phyloP scores from a whole-genome alignment of 331 rosid genomes.

The Dryas integrifolia region DNA sequence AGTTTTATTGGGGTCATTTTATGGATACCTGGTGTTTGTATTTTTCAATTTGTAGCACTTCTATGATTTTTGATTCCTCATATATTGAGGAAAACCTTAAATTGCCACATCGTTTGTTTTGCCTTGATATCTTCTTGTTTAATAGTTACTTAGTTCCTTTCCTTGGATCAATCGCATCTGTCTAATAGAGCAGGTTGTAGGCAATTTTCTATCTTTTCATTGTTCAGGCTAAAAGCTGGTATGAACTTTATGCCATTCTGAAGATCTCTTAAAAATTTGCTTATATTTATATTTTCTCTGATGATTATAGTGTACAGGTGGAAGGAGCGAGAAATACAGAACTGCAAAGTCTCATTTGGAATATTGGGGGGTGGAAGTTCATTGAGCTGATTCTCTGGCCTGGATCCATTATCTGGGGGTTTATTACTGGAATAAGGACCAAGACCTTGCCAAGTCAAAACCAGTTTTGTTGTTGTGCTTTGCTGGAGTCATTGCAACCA shows the following conservation, averaged over 20 bases:
- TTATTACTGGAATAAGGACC: slow-evolving; percentile 40
- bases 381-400: slow-evolving; percentile 52
- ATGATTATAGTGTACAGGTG: slow-evolving; percentile 44
- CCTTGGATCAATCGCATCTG: slow-evolving; percentile 23
- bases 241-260: slow-evolving; percentile 10
- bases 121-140: slow-evolving; percentile 21
- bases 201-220: slow-evolving; percentile 19
- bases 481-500: slow-evolving; percentile 63
- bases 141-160: slow-evolving; percentile 9
- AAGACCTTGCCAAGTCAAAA: slow-evolving; percentile 42
- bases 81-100: background rate
- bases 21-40: slow-evolving; percentile 19
- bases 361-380: slow-evolving; percentile 28
- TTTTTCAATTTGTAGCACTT: slow-evolving; percentile 5
- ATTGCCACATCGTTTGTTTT: slow-evolving; percentile 14
- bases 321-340: slow-evolving; percentile 20
- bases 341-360: slow-evolving; percentile 26
- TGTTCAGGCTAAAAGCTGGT: slow-evolving; percentile 1
- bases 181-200: slow-evolving; percentile 36
- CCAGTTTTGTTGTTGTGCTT: slow-evolving; percentile 44
- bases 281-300: background rate
- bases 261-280: slow-evolving; percentile 13
- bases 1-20: slow-evolving; percentile 9
- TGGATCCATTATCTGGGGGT: slow-evolving; percentile 43
- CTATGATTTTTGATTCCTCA: slow-evolving; percentile 10